Conservation (phyloP, 495 filamentous ascomycete species). For the Immersiella caudata region DNA sequence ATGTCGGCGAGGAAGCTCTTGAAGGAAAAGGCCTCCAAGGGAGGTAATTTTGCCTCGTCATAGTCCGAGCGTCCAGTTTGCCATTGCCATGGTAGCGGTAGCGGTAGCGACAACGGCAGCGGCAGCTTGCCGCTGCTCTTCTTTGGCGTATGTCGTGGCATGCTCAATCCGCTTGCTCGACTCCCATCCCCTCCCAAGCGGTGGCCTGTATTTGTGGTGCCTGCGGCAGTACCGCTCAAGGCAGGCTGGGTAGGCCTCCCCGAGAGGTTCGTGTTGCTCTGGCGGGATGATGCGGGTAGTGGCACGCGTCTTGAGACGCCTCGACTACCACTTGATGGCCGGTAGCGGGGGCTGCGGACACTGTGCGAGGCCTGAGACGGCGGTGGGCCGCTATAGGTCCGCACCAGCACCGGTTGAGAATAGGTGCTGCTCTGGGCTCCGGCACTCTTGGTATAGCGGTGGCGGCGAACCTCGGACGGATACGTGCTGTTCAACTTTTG, state of each 20-base stretch:
- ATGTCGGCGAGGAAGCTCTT: slow-evolving; percentile 59
- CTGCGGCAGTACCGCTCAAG: slow-evolving; percentile 29
- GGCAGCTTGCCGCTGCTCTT: slow-evolving; percentile 31
- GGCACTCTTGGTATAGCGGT: slow-evolving; percentile 48
- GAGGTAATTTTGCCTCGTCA: slow-evolving; percentile 46
- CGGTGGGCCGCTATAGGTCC: slow-evolving; percentile 52
- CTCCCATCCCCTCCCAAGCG: slow-evolving; percentile 7
- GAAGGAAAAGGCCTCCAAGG: slow-evolving; percentile 61
- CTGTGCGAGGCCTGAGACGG: slow-evolving; percentile 32
- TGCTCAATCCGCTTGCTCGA: slow-evolving; percentile 25
- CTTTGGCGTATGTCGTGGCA: slow-evolving; percentile 36
- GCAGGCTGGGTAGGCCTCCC: slow-evolving; percentile 31
- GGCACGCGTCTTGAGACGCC: slow-evolving; percentile 35
- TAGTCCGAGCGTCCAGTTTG: slow-evolving; percentile 24
- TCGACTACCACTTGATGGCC: slow-evolving; percentile 32
- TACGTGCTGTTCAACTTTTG: slow-evolving; percentile 51
- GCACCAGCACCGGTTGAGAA: slow-evolving; percentile 59
- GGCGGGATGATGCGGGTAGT: slow-evolving; percentile 27
- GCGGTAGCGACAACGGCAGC: slow-evolving; percentile 14
- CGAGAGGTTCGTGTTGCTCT: slow-evolving; percentile 20
- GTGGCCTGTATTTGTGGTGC: slow-evolving; percentile 16
- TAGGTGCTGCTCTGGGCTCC: slow-evolving; percentile 56
- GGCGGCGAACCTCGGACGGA: slow-evolving; percentile 39
- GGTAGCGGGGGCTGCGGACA: slow-evolving; percentile 23
- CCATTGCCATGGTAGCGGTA: slow-evolving; percentile 33